Evolutionary conservation across 495 filamentous ascomycete genomes (phyloP).

Genomic region (Neurospora terricola): DNA sequence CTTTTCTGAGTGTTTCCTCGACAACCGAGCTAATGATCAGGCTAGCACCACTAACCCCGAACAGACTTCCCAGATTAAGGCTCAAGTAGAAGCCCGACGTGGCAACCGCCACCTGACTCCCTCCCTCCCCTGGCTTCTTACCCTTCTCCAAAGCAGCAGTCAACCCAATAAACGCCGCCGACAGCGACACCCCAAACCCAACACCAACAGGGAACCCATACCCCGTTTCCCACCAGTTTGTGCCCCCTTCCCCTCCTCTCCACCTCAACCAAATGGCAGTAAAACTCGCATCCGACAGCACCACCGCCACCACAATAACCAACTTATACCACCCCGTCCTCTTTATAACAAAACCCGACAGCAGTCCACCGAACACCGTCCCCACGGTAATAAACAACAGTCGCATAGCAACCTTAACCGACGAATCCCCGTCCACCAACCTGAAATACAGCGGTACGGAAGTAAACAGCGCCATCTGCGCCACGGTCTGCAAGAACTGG

Average conservation of each 20-base stretch:
- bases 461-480: slow-evolving; percentile 10
- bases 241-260: neutral
- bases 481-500: slow-evolving; percentile 7
- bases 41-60: slow-evolving; percentile 4
- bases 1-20: neutral
- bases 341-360: slow-evolving; percentile 5
- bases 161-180: slow-evolving; percentile 10
- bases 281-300: slow-evolving; percentile 4
- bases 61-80: slow-evolving; percentile 6
- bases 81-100: slow-evolving; percentile 9
- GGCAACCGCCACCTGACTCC: neutral
- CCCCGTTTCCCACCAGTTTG: slow-evolving; percentile 3
- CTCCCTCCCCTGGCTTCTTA: neutral
- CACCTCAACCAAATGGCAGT: slow-evolving; percentile 5
- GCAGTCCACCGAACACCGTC: slow-evolving; percentile 4
- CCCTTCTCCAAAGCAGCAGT: slow-evolving; percentile 1
- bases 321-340: slow-evolving; percentile 7
- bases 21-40: slow-evolving; percentile 4
- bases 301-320: neutral
- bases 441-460: slow-evolving; percentile 5
- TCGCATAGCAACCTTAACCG: neutral
- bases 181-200: slow-evolving; percentile 9
- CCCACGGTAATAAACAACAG: slow-evolving; percentile 5
- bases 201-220: slow-evolving; percentile 11
- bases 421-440: slow-evolving; percentile 1